phyloP scores from a whole-genome alignment of 257 asterid genomes.

The Forsythia suspensa region DNA sequence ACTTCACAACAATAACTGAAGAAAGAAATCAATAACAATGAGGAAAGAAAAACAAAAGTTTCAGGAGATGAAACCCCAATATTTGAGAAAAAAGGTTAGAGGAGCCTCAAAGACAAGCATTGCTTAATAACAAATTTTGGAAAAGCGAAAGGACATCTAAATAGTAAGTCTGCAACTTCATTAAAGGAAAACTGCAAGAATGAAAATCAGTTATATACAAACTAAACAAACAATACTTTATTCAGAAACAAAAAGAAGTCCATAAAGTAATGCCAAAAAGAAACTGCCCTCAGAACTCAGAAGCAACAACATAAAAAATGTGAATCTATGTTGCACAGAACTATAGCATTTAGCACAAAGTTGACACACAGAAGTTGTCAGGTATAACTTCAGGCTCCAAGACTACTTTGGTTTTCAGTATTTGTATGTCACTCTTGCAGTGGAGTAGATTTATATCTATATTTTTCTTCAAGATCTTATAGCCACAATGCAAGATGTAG shows the following conservation, averaged over 20 bases:
- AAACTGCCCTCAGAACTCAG: not conserved
- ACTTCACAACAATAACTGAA: not conserved
- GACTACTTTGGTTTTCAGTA: not conserved
- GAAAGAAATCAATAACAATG: not conserved
- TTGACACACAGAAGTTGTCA: not conserved
- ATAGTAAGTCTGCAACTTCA: not conserved
- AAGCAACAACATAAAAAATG: not conserved
- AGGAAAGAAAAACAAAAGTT: not conserved
- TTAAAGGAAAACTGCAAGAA: not conserved
- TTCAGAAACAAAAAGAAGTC: not conserved
- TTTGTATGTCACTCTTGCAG: not conserved
- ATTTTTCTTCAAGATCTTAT: not conserved
- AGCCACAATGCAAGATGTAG: not conserved
- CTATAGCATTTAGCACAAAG: not conserved
- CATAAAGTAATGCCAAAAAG: not conserved
- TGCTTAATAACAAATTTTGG: not conserved
- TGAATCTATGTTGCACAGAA: not conserved
- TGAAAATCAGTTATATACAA: not conserved
- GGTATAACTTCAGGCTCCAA: not conserved
- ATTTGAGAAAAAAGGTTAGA: not conserved
- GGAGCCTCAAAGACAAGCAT: not conserved
- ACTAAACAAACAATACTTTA: not conserved
- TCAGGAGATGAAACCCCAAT: constrained; percentile 4
- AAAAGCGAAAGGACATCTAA: not conserved
- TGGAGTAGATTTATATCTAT: not conserved